Base-by-base conservation (phyloP, 2,329 filamentous ascomycete species). In the Fusarium redolens region DNA sequence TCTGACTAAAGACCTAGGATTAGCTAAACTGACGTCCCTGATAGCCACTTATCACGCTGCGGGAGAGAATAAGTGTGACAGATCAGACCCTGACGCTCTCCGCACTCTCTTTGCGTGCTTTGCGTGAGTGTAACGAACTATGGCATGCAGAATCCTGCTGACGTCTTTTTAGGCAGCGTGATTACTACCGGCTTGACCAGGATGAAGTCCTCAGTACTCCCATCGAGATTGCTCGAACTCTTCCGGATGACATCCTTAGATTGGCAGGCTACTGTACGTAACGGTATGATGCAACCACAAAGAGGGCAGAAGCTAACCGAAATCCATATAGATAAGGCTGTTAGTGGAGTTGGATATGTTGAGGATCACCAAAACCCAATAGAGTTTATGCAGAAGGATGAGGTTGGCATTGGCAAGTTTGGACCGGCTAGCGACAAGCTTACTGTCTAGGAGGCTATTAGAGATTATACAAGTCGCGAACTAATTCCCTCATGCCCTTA, bases 61-160 rank as follows among this genome's bases (percentile, higher is more conserved):
- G 1, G 38, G 47, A 7, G 47, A 61, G 47, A 61, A 61, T 38
- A 61, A 61, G 22, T 61, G 58, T 15, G 58, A 61, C 14, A 40
- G 2, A 13, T 41, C 47, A 12, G 48, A 55, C 28, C 47, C 58
- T 2, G 48, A 61, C 13, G 58, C 22, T 7, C 25, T 55, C 7
- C 38, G 48, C 4, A 55, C 58, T 25, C 25, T 61, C 0, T 61
- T 61, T 37, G 58, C 58, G 14, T 43, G 37, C 18, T 55, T 61
- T n/a, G 48, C 45, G 22, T 22, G 22, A 22, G 22, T 22, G 22
- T 22, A 22, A 22, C 22, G 22, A 22, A 22, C 22, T 22, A 22
- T 22, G 22, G 22, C 22, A 22, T 22, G 22, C 22, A 22, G 22
- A 22, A 22, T 22, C 22, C 22, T 22, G 22, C 22, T 22, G 22